Base-by-base conservation (phyloP, 2,329 filamentous ascomycete species). In the Exophiala aquamarina region DNA sequence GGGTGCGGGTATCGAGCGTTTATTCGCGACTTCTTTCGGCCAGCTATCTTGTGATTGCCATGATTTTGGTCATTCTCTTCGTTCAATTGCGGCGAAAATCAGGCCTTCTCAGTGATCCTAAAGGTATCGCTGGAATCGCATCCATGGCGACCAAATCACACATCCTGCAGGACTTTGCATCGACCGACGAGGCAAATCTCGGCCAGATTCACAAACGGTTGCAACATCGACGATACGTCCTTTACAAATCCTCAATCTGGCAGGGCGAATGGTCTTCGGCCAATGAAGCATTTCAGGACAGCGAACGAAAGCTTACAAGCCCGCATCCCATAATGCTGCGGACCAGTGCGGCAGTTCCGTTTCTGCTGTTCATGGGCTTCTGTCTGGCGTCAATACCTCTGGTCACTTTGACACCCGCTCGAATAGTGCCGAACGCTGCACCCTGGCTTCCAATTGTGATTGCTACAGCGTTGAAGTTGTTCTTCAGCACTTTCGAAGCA, bases 171-270 rank as follows among this genome's bases (percentile, higher is more conserved):
- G 73, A 76, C 44, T 75, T 75, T 44, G 65, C 68, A 17, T 71
- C 70, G 2, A 60, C 75, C 19, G 73, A 76, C 44, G 66, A 65
- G 14, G 71, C 69, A 1, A 65, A 65, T 4, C 59, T 70, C 15
- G 55, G 65, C 4, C 64, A 68, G 35, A 75, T 76, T 26, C 72
- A 76, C 52, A 70, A 71, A 50, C 65, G 67, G 49, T 63, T 76
- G 2, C 63, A 66, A 7, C 64, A 73, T 45, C 65, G 73, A 11
- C 68, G 71, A 26, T 76, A 75, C 48, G 70, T 74, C 26, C 56
- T 76, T 9, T 72, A 76, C 59, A 75, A 75, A 56, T 73, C 70
- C 20, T 73, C 71, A 7, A 66, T 76, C 10, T 76, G 73, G 73
- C 73, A 76, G 48, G 73, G 73, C 41, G 72, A 75, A 54, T 75